Evolutionary conservation across 192 early-diverging fungal genomes (phyloP).

Genomic region (Backusella sp.): DNA sequence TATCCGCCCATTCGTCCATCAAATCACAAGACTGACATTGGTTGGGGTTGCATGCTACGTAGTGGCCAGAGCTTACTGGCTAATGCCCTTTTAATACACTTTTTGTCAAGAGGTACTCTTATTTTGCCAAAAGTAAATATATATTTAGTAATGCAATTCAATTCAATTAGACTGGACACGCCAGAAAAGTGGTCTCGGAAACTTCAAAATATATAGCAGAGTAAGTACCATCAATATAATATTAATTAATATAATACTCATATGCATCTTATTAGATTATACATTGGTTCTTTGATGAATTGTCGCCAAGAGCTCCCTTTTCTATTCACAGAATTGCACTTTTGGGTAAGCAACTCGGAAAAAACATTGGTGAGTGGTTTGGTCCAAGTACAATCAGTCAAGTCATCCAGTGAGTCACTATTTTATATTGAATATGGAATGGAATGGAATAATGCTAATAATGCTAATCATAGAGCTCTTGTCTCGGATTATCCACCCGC

Average conservation of each 20-base stretch:
- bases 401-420: conserved; percentile 62
- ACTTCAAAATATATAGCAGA: conserved; percentile 44
- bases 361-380: conserved; percentile 97
- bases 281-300: conserved; percentile 80
- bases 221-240: conserved; percentile 19
- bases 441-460: not conserved
- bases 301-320: conserved; percentile 65
- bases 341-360: conserved; percentile 79
- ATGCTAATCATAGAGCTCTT: conserved; percentile 48
- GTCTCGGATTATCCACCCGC: conserved; percentile 54
- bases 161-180: conserved; percentile 46
- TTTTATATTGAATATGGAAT: conserved; percentile 4
- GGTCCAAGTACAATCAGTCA: conserved; percentile 88
- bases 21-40: conserved; percentile 80
- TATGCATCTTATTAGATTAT: conserved; percentile 24
- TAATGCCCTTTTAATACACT: conserved; percentile 73
- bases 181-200: conserved; percentile 26
- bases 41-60: conserved; percentile 98
- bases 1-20: conserved; percentile 82
- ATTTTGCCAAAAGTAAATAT: conserved; percentile 14
- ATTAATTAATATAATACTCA: not conserved
- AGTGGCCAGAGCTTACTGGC: conserved; percentile 92
- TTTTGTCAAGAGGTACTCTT: conserved; percentile 73
- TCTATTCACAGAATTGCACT: conserved; percentile 93
- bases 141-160: conserved; percentile 3